Conservation (phyloP, 148 eudicot species). For the Rhododendron ferrugineum region DNA sequence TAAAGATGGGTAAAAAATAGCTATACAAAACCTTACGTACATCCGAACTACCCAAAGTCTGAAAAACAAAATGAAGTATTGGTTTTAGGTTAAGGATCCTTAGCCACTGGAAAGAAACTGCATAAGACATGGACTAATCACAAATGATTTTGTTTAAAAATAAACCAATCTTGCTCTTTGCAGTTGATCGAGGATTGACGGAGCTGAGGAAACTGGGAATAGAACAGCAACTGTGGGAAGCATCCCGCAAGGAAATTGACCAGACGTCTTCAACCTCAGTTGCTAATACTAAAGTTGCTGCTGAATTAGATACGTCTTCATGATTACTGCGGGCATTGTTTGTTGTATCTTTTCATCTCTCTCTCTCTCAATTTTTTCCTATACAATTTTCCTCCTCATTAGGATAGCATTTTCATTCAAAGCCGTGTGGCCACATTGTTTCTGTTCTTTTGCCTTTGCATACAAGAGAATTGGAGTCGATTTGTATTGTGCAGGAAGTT, state of each 20-base stretch:
- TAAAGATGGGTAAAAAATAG: neutral
- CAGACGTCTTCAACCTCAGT: constrained; percentile 30
- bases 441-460: neutral
- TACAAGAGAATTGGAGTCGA: neutral
- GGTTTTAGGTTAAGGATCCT: neutral
- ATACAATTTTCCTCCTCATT: neutral
- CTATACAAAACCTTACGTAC: neutral
- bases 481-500: neutral
- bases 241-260: constrained; percentile 83
- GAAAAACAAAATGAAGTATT: neutral
- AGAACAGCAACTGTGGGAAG: constrained; percentile 95
- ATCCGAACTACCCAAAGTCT: neutral
- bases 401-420: neutral
- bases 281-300: constrained; percentile 23
- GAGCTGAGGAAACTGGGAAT: constrained; percentile 54
- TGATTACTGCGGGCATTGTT: constrained; percentile 14
- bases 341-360: neutral
- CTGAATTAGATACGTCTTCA: constrained; percentile 45
- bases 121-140: neutral
- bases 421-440: neutral
- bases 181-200: constrained; percentile 28
- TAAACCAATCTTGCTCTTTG: neutral
- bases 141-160: neutral
- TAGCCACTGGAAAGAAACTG: neutral
- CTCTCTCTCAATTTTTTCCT: neutral